Conservation (phyloP, 768 basidiomycete species). For the Termitomyces sp. region DNA sequence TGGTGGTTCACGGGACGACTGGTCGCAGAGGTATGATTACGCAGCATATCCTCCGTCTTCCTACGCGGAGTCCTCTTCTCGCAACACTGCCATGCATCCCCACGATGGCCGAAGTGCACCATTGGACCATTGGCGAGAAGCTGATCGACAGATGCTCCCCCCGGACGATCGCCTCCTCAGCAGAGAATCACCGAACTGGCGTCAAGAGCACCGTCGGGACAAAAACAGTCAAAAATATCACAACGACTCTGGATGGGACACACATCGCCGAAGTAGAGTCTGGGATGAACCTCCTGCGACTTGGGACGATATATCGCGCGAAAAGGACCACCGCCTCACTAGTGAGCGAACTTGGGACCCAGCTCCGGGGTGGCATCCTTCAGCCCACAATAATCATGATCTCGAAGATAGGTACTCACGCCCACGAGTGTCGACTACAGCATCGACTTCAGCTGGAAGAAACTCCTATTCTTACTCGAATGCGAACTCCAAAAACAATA, state of each 20-base stretch:
- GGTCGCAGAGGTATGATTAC: slow-evolving; percentile 45
- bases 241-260: slow-evolving; percentile 51
- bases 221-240: slow-evolving; percentile 31
- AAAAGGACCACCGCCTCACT: slow-evolving; percentile 21
- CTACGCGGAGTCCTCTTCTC: slow-evolving; percentile 45
- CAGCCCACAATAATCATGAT: slow-evolving; percentile 34
- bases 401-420: slow-evolving; percentile 29
- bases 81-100: slow-evolving; percentile 24
- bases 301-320: slow-evolving; percentile 19
- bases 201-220: slow-evolving; percentile 34
- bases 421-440: slow-evolving; percentile 16
- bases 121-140: slow-evolving; percentile 41
- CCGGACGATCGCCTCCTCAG: slow-evolving; percentile 14
- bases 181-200: slow-evolving; percentile 31
- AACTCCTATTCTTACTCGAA: slow-evolving; percentile 10
- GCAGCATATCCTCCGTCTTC: slow-evolving; percentile 32
- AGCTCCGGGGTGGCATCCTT: slow-evolving; percentile 60
- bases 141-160: slow-evolving; percentile 21
- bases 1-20: slow-evolving; percentile 38
- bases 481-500: slow-evolving; percentile 22
- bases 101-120: slow-evolving; percentile 35
- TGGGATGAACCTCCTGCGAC: slow-evolving; percentile 30
- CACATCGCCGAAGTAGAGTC: slow-evolving; percentile 40
- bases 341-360: slow-evolving; percentile 72
- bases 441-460: slow-evolving; percentile 23